Base-by-base conservation (phyloP, 805 yeast species). In the Kazachstania africana region DNA sequence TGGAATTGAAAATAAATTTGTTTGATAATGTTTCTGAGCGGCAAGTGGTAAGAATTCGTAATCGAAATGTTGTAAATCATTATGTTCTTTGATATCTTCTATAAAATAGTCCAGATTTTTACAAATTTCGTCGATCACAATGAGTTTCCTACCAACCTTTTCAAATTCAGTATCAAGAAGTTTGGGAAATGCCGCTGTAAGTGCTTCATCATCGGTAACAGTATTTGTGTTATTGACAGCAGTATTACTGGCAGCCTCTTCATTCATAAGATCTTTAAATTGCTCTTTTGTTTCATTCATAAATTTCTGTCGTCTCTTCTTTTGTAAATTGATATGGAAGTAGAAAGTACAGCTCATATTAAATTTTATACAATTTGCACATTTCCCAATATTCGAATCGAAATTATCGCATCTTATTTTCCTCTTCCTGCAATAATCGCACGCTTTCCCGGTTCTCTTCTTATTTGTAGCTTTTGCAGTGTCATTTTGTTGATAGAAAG, bases 341-440 rank as follows among this genome's bases (percentile, higher is more conserved):
- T 39, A 35, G 31, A 53, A 53, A 3, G 46, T 44, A 34, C 58
- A 53, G 3, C 31, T 33, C 6, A 42, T 35, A 17, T 43, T 35
- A 29, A 41, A 48, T 28, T 46, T 53, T 12, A 35, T 35, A 38
- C 58, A 53, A 36, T 51, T 51, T 15, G 42, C 29, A 35, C 58
- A 53, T 37, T 45, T 47, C 6, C 40, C 38, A 4, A 41, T 38
- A 6, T 28, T 22, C 3, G 43, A 38, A 29, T 48, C 39, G 6
- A 51, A 29, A 4, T 39, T 35, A 17, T 42, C 54, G 35, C 58
- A 53, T 33, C 47, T 50, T 20, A 53, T 48, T 33, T 53, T 53
- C 25, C 57, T 40, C 31, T 39, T 51, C 30, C 58, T 42, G 37
- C 58, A 53, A 33, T 45, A 45, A 36, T 53, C 58, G 38, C 58